A percentile compares a stretch with the other conserved stretches of the same genome.
These are phyloP conservation scores for Erodium trifolium DNA, from an alignment of 441 rosid genomes.

Conservation along the genomic window DNA sequence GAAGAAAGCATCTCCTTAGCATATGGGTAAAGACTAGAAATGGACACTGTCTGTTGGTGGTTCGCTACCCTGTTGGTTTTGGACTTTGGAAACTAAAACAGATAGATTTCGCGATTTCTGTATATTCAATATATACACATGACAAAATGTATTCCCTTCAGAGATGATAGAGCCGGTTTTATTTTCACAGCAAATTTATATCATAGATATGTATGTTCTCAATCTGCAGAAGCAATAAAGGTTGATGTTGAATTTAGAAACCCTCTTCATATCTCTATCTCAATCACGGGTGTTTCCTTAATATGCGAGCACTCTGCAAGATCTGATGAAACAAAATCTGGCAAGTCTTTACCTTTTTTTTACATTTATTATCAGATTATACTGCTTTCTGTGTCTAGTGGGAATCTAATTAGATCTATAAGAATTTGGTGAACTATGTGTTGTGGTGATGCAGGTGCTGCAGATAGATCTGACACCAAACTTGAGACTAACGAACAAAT, in stretches of 20 bases:
- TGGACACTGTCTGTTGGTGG: background rate
- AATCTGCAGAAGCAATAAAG: conserved; percentile 66
- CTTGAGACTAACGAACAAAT: conserved; percentile 34
- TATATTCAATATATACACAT: no score
- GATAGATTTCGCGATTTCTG: background rate
- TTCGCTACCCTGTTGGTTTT: background rate
- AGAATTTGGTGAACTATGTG: conserved; percentile 16
- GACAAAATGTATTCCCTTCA: background rate
- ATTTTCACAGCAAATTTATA: conserved; percentile 5
- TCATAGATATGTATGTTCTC: conserved; percentile 7
- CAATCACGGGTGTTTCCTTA: conserved; percentile 63
- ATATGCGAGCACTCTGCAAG: conserved; percentile 60
- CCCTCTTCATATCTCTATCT: conserved; percentile 68
- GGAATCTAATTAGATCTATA: background rate
- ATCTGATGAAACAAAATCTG: conserved; percentile 53
- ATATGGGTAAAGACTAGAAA: background rate
- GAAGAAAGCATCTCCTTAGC: background rate
- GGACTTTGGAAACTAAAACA: conserved; percentile 1
- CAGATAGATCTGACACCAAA: conserved; percentile 39
- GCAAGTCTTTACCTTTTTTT: conserved; percentile 36
- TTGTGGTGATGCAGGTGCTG: conserved; percentile 34
- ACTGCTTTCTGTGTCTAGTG: conserved; percentile 10
- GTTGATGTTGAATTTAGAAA: conserved; percentile 71
- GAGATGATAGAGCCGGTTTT: conserved; percentile 8
- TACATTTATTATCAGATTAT: conserved; percentile 7